Conservation (phyloP, 73 alveolate genomes). For the Stentor coeruleus region DNA sequence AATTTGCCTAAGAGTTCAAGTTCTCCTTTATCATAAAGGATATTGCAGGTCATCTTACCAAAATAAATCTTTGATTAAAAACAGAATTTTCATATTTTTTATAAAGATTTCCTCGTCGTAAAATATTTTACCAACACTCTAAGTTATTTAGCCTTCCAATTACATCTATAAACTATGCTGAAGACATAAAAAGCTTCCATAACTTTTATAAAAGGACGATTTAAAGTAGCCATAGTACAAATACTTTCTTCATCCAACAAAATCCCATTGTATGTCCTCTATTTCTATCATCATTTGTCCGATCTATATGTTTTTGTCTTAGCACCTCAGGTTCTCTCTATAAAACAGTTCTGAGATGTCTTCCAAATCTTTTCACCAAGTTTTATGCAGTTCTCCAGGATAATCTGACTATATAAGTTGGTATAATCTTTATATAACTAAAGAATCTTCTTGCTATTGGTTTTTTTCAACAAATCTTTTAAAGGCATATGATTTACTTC, state of each 20-base stretch:
- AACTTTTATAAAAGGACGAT: background rate
- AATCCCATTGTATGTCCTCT: slow-evolving; percentile 6
- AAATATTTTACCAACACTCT: background rate
- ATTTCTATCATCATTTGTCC: slow-evolving; percentile 25
- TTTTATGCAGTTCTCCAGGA: too few relatives aligned
- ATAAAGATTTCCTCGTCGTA: background rate
- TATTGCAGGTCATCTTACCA: background rate
- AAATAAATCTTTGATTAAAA: background rate
- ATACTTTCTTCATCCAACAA: background rate
- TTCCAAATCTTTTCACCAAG: background rate
- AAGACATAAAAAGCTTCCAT: background rate
- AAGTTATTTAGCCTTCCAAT: background rate
- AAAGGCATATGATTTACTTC: too few relatives aligned
- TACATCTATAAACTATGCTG: slow-evolving; percentile 8
- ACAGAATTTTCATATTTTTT: too few relatives aligned
- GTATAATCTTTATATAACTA: background rate
- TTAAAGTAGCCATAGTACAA: background rate
- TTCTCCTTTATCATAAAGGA: slow-evolving; percentile 5
- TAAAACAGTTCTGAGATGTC: background rate
- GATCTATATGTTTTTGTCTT: background rate
- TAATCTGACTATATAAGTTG: background rate
- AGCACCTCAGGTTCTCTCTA: slow-evolving; percentile 1
- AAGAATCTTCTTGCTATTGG: background rate
- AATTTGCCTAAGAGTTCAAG: background rate
- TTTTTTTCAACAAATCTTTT: background rate